These are phyloP conservation scores for Globisporangium uncinulatum DNA, from an alignment of 352 stramenopile species.

Conservation along the genomic window DNA sequence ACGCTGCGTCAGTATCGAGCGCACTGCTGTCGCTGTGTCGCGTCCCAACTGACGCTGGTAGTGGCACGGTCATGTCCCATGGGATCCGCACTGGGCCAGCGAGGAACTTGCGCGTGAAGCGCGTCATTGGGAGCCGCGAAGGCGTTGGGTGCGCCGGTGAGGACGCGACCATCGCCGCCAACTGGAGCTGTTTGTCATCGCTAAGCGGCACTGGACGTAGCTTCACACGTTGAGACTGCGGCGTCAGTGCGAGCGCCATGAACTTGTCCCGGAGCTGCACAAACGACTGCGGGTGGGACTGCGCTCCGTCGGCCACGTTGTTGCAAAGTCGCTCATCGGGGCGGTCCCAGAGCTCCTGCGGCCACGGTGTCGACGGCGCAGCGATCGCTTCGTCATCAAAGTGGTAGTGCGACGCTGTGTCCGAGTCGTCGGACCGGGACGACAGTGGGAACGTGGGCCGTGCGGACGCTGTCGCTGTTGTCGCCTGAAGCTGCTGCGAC, in stretches of 20 bases:
- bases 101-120: conserved; percentile 38
- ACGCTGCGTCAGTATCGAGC: conserved; percentile 9
- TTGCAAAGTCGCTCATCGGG: neutral
- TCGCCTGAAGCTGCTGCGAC: conserved; percentile 9
- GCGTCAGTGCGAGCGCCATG: conserved; percentile 17
- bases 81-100: conserved; percentile 47
- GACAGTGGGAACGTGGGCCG: conserved; percentile 20
- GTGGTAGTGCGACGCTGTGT: conserved; percentile 34
- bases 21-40: neutral
- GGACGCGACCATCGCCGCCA: conserved; percentile 4
- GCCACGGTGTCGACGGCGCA: conserved; percentile 41
- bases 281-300: conserved; percentile 13
- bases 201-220: conserved; percentile 11
- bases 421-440: conserved; percentile 41
- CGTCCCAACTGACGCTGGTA: neutral
- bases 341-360: conserved; percentile 3
- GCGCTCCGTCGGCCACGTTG: neutral
- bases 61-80: conserved; percentile 64
- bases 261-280: conserved; percentile 19
- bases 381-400: conserved; percentile 63
- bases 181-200: conserved; percentile 9
- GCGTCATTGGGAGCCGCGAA: conserved; percentile 19
- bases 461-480: neutral
- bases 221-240: conserved; percentile 2
- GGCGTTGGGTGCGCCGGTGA: neutral